phyloP scores from a whole-genome alignment of 495 filamentous ascomycete species.

The Glarea lozoyensis region DNA sequence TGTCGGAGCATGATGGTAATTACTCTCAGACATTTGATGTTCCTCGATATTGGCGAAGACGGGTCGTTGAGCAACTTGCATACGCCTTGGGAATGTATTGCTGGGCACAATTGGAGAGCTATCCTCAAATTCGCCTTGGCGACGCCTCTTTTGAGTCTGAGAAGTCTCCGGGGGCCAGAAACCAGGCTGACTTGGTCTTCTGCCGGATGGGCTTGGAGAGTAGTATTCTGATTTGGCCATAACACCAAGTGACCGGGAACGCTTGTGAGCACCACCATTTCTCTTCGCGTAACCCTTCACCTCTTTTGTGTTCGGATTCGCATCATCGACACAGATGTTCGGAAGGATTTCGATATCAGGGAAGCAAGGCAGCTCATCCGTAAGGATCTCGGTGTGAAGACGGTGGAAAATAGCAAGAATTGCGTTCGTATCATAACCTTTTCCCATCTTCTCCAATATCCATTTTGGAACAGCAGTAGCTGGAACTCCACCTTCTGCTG shows the following conservation, averaged over 20 bases:
- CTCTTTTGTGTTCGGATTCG: conserved; percentile 11
- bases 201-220: not conserved
- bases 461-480: conserved; percentile 34
- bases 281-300: conserved; percentile 20
- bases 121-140: conserved; percentile 8
- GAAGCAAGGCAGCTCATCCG: conserved; percentile 27
- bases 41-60: conserved; percentile 14
- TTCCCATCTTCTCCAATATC: conserved; percentile 25
- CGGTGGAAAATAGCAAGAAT: conserved; percentile 29
- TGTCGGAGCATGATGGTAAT: not conserved
- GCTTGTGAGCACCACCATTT: conserved; percentile 22
- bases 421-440: conserved; percentile 27
- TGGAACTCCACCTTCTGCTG: conserved; percentile 21
- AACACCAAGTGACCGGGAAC: conserved; percentile 31
- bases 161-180: conserved; percentile 5
- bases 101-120: not conserved
- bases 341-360: conserved; percentile 65
- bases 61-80: conserved; percentile 9
- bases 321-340: conserved; percentile 28
- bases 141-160: conserved; percentile 13
- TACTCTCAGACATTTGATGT: conserved; percentile 7
- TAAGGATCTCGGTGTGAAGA: conserved; percentile 26
- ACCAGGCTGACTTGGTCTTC: conserved; percentile 9
- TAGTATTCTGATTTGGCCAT: conserved; percentile 10
- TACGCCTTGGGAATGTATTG: conserved; percentile 3